Percentiles rank a stretch among this genome's conserved stretches.
phyloP scores from a whole-genome alignment of 2,329 filamentous ascomycete genomes.

The Hymenoscyphus fraxineus region DNA sequence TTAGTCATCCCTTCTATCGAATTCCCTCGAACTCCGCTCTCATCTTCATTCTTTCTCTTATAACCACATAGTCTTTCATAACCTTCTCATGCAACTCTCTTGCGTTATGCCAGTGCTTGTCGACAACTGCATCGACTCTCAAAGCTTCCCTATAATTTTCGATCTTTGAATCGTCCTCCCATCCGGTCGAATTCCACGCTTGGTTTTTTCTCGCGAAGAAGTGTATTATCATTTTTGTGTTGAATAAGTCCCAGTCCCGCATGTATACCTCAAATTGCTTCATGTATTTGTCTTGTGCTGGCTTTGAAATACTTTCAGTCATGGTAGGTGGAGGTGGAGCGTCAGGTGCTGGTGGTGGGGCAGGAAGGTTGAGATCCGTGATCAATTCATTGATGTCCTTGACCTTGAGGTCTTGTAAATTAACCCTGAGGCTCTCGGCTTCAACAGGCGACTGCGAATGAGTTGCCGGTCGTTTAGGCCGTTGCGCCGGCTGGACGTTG shows the following conservation, averaged over 20 bases:
- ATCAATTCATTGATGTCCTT: conserved; percentile 49
- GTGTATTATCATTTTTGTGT: conserved; percentile 52
- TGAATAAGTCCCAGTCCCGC: conserved; percentile 48
- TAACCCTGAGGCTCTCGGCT: conserved; percentile 28
- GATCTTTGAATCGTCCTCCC: conserved; percentile 45
- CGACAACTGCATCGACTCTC: conserved; percentile 61
- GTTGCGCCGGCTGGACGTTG: conserved; percentile 37
- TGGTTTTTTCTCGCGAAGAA: conserved; percentile 49
- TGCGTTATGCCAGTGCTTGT: conserved; percentile 56
- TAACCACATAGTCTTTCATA: conserved; percentile 54
- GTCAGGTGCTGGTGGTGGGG: conserved; percentile 41
- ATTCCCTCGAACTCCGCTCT: conserved; percentile 13
- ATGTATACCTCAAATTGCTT: conserved; percentile 53
- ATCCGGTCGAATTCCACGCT: conserved; percentile 36
- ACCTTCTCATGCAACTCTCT: conserved; percentile 57
- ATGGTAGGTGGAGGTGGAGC: conserved; percentile 38
- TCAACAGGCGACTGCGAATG: conserved; percentile 20
- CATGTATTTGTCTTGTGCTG: conserved; percentile 49
- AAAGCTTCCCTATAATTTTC: conserved; percentile 57
- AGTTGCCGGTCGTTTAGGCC: conserved; percentile 44
- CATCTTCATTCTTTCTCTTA: conserved; percentile 42
- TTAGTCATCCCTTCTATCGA: neutral
- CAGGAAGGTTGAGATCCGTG: conserved; percentile 47
- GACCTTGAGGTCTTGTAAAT: conserved; percentile 43
- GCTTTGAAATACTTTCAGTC: conserved; percentile 38